Evolutionary conservation across 371 early-diverging fungal genomes (phyloP).

Genomic region (Cokeromyces recurvatus): DNA sequence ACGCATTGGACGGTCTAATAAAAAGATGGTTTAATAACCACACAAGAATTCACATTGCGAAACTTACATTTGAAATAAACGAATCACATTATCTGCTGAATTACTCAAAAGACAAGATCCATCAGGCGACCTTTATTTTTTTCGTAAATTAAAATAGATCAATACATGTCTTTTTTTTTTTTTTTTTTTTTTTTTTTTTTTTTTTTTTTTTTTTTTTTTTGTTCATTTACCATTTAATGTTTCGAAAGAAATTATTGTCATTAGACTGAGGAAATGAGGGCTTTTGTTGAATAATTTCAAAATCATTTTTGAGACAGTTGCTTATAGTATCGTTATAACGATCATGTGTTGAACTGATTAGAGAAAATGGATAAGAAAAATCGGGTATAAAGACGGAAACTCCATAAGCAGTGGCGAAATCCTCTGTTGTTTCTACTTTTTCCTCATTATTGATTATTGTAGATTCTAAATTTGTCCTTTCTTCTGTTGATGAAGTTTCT

Average conservation of each 20-base stretch:
- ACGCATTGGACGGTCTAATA: slow-evolving; percentile 21
- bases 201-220: neutral
- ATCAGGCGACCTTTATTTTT: slow-evolving; percentile 60
- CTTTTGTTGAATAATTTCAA: slow-evolving; percentile 12
- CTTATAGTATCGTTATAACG: slow-evolving; percentile 21
- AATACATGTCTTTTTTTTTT: neutral
- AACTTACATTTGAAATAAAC: slow-evolving; percentile 54
- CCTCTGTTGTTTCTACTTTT: too few species aligned
- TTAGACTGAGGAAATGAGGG: slow-evolving; percentile 7
- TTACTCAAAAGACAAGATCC: slow-evolving; percentile 58
- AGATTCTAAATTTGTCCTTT: too few species aligned
- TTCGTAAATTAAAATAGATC: too few species aligned
- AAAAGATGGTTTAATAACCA: neutral
- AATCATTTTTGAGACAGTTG: slow-evolving; percentile 17
- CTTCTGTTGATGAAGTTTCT: too few species aligned
- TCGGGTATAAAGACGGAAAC: slow-evolving; percentile 22
- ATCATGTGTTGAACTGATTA: slow-evolving; percentile 21
- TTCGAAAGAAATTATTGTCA: slow-evolving; percentile 31
- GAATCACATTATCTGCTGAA: slow-evolving; percentile 55
- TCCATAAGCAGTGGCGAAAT: too few species aligned
- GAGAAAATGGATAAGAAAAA: slow-evolving; percentile 4
- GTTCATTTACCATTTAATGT: slow-evolving; percentile 29
- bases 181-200: neutral
- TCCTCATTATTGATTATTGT: too few species aligned
- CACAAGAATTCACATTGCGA: too few species aligned